Conservation (phyloP, 2,329 filamentous ascomycete species). For the Tothia fuscella region DNA sequence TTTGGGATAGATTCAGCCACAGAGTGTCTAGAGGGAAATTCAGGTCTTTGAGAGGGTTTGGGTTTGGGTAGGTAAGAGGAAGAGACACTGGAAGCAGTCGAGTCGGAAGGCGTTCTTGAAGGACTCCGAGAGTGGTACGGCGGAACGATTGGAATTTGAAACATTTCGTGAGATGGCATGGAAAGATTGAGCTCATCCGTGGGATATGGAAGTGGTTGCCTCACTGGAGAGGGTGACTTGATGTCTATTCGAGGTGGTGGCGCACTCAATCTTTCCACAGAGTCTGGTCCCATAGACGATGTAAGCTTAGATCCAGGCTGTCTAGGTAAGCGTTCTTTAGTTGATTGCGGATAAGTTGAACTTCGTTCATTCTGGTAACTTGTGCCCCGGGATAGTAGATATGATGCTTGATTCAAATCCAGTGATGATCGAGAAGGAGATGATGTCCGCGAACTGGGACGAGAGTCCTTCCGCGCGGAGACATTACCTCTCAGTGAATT, state of each 20-base stretch:
- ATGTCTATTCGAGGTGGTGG: constrained; percentile 20
- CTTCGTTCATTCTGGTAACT: not conserved
- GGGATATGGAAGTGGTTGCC: constrained; percentile 32
- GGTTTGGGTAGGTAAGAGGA: not conserved
- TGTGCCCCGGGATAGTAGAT: not conserved
- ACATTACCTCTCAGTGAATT: too few species aligned
- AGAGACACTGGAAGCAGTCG: not conserved
- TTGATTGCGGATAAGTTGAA: constrained; percentile 7
- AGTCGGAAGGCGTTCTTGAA: too few species aligned
- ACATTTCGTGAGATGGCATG: constrained; percentile 32
- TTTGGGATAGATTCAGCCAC: not conserved
- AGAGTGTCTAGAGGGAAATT: constrained; percentile 2
- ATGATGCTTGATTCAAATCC: not conserved
- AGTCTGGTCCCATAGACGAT: constrained; percentile 9
- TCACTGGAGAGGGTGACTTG: constrained; percentile 22
- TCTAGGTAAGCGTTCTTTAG: constrained; percentile 21
- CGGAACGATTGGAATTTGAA: constrained; percentile 13
- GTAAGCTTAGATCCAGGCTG: constrained; percentile 12
- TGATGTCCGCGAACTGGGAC: not conserved
- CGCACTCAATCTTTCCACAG: constrained; percentile 15
- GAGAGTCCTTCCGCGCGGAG: not conserved
- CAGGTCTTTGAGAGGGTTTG: not conserved
- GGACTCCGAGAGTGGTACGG: not conserved
- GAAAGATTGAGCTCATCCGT: constrained; percentile 28
- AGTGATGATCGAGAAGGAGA: not conserved